Conservation (phyloP, 257 asterid genomes). For the Leptodermis oblonga region DNA sequence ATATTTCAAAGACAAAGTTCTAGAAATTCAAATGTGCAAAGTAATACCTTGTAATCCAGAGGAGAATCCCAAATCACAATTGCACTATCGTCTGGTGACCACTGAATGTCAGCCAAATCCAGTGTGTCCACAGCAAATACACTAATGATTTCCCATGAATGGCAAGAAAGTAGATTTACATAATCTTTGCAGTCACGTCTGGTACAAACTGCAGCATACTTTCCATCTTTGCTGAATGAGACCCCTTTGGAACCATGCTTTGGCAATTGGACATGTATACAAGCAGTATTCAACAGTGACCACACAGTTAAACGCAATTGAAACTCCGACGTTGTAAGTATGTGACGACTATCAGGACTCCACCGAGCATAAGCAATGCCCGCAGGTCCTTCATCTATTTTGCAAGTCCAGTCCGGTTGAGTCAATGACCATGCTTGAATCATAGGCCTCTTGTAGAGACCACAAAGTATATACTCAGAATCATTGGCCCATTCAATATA, state of each 20-base stretch:
- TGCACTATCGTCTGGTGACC: slow-evolving; percentile 98
- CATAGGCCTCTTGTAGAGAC: slow-evolving; percentile 86
- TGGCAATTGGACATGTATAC: slow-evolving; percentile 94
- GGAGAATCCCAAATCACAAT: slow-evolving; percentile 96
- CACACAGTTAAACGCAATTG: slow-evolving; percentile 89
- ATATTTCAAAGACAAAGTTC: not conserved
- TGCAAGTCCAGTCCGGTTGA: slow-evolving; percentile 99
- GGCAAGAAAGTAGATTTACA: slow-evolving; percentile 86
- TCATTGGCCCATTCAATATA: slow-evolving; percentile 97
- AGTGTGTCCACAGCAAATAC: slow-evolving; percentile 93
- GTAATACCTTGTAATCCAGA: slow-evolving; percentile 84
- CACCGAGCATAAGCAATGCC: slow-evolving; percentile 96
- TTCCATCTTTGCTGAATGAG: slow-evolving; percentile 93
- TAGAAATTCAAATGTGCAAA: not conserved
- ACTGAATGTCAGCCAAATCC: slow-evolving; percentile 93
- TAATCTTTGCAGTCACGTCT: slow-evolving; percentile 98
- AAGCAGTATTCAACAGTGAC: slow-evolving; percentile 92
- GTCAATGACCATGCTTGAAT: slow-evolving; percentile 96
- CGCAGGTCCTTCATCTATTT: slow-evolving; percentile 95
- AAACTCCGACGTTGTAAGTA: slow-evolving; percentile 94
- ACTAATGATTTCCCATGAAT: slow-evolving; percentile 90
- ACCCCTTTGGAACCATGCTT: slow-evolving; percentile 96
- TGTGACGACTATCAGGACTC: slow-evolving; percentile 99
- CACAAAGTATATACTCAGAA: slow-evolving; percentile 93
- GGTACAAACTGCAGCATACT: slow-evolving; percentile 93